These are phyloP conservation scores for Rubia peregrina DNA, from an alignment of 305 asterid species.

Conservation along the genomic window DNA sequence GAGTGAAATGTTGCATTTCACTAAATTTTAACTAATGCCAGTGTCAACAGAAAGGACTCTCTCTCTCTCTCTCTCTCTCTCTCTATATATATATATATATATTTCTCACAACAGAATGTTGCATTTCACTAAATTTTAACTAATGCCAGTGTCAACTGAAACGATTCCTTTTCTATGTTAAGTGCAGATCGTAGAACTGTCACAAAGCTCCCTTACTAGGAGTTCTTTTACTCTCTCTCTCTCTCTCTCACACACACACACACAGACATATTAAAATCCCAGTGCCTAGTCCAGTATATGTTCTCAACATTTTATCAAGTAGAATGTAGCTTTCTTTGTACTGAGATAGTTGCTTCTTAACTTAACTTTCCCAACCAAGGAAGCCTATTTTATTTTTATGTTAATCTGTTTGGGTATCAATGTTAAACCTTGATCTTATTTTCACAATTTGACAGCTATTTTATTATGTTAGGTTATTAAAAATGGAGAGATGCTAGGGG, in stretches of 20 bases:
- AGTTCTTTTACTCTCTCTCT: neutral
- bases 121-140: neutral
- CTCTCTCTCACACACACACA: neutral
- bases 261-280: neutral
- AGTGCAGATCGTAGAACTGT: neutral
- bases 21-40: neutral
- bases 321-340: neutral
- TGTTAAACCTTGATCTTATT: neutral
- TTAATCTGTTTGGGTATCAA: neutral
- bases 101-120: too few species aligned
- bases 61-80: too few species aligned
- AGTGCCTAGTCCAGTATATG: neutral
- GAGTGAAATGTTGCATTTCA: slow-evolving; percentile 1
- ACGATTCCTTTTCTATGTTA: neutral
- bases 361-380: slow-evolving; percentile 5
- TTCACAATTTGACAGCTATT: slow-evolving; percentile 6
- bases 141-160: neutral
- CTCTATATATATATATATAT: too few species aligned
- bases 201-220: neutral
- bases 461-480: slow-evolving; percentile 66
- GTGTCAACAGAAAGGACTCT: neutral
- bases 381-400: neutral
- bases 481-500: slow-evolving; percentile 99
- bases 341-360: neutral
- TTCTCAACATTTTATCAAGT: neutral